phyloP scores from a whole-genome alignment of 345 rosid genomes.

The Acer campestre region DNA sequence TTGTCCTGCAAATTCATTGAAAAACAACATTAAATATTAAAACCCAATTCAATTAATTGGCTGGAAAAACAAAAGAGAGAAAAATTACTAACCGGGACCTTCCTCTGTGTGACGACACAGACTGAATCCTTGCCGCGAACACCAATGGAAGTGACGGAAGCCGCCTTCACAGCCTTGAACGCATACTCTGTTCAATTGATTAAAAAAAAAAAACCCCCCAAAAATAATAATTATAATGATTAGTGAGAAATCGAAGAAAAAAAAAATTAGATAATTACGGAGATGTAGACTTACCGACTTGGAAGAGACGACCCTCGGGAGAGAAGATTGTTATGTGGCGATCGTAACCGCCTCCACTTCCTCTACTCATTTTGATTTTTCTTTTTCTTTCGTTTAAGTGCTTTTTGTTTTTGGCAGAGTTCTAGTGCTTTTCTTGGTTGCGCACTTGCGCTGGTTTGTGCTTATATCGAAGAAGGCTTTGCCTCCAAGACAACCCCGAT shows the following conservation, averaged over 20 bases:
- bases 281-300: conserved; percentile 56
- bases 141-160: conserved; percentile 91
- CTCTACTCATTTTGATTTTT: conserved; percentile 63
- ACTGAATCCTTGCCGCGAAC: conserved; percentile 96
- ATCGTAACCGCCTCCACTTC: conserved; percentile 89
- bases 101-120: conserved; percentile 97
- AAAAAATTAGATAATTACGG: background rate
- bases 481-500: conserved; percentile 8
- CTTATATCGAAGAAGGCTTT: conserved; percentile 11
- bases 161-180: conserved; percentile 95
- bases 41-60: conserved; percentile 10
- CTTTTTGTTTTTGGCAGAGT: no score
- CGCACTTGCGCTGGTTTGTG: background rate
- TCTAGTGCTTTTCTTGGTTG: background rate
- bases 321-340: conserved; percentile 90
- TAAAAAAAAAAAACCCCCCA: background rate
- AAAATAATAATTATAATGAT: no score
- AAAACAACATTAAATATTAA: conserved; percentile 5
- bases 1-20: conserved; percentile 77
- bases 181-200: conserved; percentile 67
- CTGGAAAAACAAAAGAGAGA: background rate
- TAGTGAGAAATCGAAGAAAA: background rate
- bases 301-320: conserved; percentile 90
- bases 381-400: background rate
- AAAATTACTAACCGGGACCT: conserved; percentile 78